Evolutionary conservation across 176 grass and related monocot genomes (phyloP), one percentile per base, ranked within the genome.

Genomic region (Leersia perrieri): DNA sequence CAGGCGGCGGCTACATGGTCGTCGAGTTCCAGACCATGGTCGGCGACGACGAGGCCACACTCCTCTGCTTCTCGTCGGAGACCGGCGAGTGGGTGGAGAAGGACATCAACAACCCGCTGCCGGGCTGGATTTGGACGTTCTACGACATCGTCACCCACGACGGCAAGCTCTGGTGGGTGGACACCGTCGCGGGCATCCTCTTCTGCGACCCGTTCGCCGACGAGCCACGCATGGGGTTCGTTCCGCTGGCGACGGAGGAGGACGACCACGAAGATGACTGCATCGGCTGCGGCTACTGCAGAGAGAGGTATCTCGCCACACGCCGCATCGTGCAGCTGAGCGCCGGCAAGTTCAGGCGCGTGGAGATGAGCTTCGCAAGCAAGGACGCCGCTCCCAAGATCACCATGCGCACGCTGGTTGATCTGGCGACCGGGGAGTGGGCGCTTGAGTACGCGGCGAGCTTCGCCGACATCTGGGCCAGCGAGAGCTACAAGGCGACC

Each of bases 101-200:
- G 51, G 4, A 3, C 0, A 26, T 81, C 26, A 1, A 3, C 66
- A 60, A 70, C 34, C 49, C 78, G 0, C 33, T 15, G 34, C 78
- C 66, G 9, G 5, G 66, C 13, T 41, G 66, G 33, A 39, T 32
- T 0, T 81, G 66, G 78, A 9, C 0, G 9, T 40, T 58, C 78
- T 3, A 8, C 23, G 33, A 42, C 66, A 51, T 70, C 5, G 34
- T 60, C 25, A 14, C 66, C 51, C 51, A 70, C 33, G 66, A 26
- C 3, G 78, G 78, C 66, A 70, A 71, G 66, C 36, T 74, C 81
- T 66, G 32, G 57, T 83, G 81, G 74, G 74, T 68, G 26, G 66
- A 76, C 25, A 28, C 11, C 7, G n/a, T 41, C 20, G 25, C 22
- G 20, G 82, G 74, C 33, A 26, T 77, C 28, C 70, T 53, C 33